phyloP scores from a whole-genome alignment of 2,329 filamentous ascomycete genomes.

The Curvularia eragrostidis region DNA sequence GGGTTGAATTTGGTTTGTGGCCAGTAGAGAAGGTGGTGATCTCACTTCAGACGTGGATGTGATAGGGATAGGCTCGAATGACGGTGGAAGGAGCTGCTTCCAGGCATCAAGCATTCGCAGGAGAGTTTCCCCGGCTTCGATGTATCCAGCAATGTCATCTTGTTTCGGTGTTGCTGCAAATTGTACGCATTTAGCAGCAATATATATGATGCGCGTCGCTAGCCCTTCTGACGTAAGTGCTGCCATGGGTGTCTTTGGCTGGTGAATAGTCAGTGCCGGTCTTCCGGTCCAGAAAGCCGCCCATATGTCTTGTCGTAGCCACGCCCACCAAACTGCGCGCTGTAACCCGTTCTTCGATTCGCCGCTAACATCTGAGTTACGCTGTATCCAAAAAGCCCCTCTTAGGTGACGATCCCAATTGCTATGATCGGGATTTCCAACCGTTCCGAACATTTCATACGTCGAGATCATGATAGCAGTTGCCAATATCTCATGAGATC shows the following conservation, averaged over 20 bases:
- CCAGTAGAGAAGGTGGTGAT: slow-evolving; percentile 12
- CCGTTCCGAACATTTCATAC: slow-evolving; percentile 69
- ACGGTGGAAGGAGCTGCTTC: slow-evolving; percentile 52
- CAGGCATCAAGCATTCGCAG: slow-evolving; percentile 60
- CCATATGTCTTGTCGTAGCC: slow-evolving; percentile 70
- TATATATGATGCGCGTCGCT: slow-evolving; percentile 60
- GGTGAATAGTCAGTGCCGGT: slow-evolving; percentile 65
- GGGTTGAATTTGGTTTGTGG: slow-evolving; percentile 18
- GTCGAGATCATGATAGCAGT: slow-evolving; percentile 67
- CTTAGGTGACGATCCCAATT: slow-evolving; percentile 69
- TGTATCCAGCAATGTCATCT: slow-evolving; percentile 46
- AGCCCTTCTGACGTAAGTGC: slow-evolving; percentile 61
- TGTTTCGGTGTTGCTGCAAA: slow-evolving; percentile 61
- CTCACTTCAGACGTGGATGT: slow-evolving; percentile 12
- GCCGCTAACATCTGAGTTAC: slow-evolving; percentile 65
- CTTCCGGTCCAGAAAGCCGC: slow-evolving; percentile 66
- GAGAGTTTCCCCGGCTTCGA: slow-evolving; percentile 56
- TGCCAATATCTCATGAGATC: slow-evolving; percentile 63
- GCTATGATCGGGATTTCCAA: slow-evolving; percentile 49
- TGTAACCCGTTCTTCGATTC: slow-evolving; percentile 61
- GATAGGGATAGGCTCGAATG: slow-evolving; percentile 53
- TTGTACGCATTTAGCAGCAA: slow-evolving; percentile 64
- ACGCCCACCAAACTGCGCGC: slow-evolving; percentile 69
- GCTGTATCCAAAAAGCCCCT: slow-evolving; percentile 70
- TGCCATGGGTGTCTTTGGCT: slow-evolving; percentile 57